phyloP scores from a whole-genome alignment of 2,329 filamentous ascomycete species.

The Aspergillus alliaceus region DNA sequence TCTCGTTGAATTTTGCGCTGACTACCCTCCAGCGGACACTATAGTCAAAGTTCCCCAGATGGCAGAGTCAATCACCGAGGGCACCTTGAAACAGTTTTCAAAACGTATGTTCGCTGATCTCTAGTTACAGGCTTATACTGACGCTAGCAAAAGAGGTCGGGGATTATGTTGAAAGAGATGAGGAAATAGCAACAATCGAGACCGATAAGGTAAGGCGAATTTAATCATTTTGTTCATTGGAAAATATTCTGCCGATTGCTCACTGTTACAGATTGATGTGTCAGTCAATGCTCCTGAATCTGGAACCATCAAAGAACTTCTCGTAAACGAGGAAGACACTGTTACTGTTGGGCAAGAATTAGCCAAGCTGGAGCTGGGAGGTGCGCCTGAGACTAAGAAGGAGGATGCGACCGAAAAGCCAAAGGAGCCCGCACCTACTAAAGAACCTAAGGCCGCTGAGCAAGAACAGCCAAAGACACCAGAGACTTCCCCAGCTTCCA shows the following conservation, averaged over 20 bases:
- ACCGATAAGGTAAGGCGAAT: slow-evolving; percentile 78
- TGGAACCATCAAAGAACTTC: slow-evolving; percentile 86
- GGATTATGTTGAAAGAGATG: slow-evolving; percentile 91
- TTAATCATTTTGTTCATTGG: too few species aligned
- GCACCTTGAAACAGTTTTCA: slow-evolving; percentile 91
- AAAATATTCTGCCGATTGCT: not conserved
- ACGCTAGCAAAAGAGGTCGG: slow-evolving; percentile 64
- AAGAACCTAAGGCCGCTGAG: slow-evolving; percentile 36
- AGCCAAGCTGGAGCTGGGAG: slow-evolving; percentile 79
- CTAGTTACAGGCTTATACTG: slow-evolving; percentile 11
- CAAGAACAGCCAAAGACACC: slow-evolving; percentile 29
- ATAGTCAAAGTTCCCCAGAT: slow-evolving; percentile 94
- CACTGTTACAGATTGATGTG: slow-evolving; percentile 74
- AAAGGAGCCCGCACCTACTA: slow-evolving; percentile 59
- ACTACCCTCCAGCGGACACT: slow-evolving; percentile 62
- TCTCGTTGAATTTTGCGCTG: slow-evolving; percentile 6
- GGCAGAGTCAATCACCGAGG: slow-evolving; percentile 98
- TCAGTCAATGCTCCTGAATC: slow-evolving; percentile 91
- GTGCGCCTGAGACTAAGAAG: slow-evolving; percentile 56
- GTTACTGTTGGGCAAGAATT: slow-evolving; percentile 93
- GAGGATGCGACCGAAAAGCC: slow-evolving; percentile 58
- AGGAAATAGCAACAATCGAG: slow-evolving; percentile 98
- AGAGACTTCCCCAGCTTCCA: slow-evolving; percentile 31
- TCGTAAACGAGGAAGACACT: slow-evolving; percentile 92
- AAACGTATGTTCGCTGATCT: slow-evolving; percentile 58